Evolutionary conservation across 768 basidiomycete species (phyloP).

Genomic region (Lactifluus volemus): DNA sequence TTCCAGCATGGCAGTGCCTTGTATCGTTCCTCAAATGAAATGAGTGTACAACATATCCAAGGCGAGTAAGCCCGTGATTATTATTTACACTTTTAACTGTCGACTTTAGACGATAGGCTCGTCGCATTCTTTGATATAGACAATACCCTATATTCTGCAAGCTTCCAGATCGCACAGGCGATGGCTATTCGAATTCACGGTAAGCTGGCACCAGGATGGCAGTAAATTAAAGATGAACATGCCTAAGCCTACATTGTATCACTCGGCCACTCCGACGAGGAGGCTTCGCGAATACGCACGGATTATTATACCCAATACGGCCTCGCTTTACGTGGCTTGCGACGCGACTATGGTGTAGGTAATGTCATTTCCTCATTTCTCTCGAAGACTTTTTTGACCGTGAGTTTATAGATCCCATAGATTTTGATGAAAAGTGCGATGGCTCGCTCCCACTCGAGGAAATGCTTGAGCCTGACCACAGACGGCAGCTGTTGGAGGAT

Average conservation of each 20-base stretch:
- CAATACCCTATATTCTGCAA: constrained; percentile 79
- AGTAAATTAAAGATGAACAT: not conserved
- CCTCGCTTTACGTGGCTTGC: constrained; percentile 71
- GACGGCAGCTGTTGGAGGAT: constrained; percentile 62
- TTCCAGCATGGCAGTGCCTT: no score
- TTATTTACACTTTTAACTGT: not conserved
- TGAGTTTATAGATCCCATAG: constrained; percentile 55
- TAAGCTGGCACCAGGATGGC: constrained; percentile 22
- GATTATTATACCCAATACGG: constrained; percentile 77
- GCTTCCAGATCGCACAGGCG: constrained; percentile 60
- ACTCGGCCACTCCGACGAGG: constrained; percentile 57
- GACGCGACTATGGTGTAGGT: constrained; percentile 71
- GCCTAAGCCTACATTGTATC: constrained; percentile 61
- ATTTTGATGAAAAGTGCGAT: constrained; percentile 80
- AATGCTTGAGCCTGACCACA: constrained; percentile 56
- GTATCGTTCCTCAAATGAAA: not conserved
- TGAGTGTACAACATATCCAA: constrained; percentile 10
- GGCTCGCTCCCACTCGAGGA: constrained; percentile 75
- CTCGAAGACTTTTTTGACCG: not conserved
- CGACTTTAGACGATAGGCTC: constrained; percentile 40
- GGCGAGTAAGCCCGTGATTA: not conserved
- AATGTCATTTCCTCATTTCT: not conserved
- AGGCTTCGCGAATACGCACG: constrained; percentile 60
- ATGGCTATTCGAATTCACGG: constrained; percentile 79
- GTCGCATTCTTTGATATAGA: constrained; percentile 83